A percentile compares a stretch with the other conserved stretches of the same genome.
These are phyloP conservation scores for Scleroderma bovista DNA, from an alignment of 768 basidiomycete genomes.

Conservation along the genomic window DNA sequence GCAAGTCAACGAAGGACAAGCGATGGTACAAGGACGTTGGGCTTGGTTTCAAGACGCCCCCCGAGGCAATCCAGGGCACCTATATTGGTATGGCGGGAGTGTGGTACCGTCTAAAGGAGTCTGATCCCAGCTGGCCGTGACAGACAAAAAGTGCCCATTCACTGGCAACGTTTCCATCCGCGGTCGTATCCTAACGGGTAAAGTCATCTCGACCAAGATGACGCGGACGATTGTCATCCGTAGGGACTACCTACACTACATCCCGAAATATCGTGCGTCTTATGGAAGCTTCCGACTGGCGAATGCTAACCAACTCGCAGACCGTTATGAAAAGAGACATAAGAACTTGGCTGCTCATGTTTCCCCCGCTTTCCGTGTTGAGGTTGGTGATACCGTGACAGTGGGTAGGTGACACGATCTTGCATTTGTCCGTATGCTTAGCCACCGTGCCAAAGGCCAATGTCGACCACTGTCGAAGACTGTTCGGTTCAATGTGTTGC, in stretches of 20 bases:
- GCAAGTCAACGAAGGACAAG: conserved; percentile 93
- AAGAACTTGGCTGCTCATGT: conserved; percentile 97
- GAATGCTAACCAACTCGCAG: conserved; percentile 33
- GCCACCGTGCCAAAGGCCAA: conserved; percentile 59
- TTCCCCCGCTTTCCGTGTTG: conserved; percentile 98
- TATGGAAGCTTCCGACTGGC: background rate
- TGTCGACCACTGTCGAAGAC: conserved; percentile 99
- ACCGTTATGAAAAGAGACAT: conserved; percentile 98
- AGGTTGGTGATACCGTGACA: conserved; percentile 89
- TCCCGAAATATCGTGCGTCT: conserved; percentile 94
- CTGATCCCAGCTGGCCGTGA: background rate
- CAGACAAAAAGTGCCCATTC: conserved; percentile 99
- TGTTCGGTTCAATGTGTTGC: conserved; percentile 97
- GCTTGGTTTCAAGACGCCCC: conserved; percentile 92
- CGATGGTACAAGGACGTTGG: conserved; percentile 99
- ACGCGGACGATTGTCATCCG: conserved; percentile 97
- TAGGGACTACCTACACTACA: conserved; percentile 89
- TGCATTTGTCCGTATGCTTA: background rate
- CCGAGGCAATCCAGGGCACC: conserved; percentile 91
- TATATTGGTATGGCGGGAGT: conserved; percentile 75
- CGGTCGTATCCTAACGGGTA: conserved; percentile 96
- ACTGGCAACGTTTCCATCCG: conserved; percentile 96
- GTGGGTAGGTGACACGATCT: conserved; percentile 61
- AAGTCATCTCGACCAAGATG: conserved; percentile 99
- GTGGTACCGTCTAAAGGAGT: background rate